Evolutionary conservation across 2,329 filamentous ascomycete genomes (phyloP).

Genomic region (Hyphodiscus sp.): DNA sequence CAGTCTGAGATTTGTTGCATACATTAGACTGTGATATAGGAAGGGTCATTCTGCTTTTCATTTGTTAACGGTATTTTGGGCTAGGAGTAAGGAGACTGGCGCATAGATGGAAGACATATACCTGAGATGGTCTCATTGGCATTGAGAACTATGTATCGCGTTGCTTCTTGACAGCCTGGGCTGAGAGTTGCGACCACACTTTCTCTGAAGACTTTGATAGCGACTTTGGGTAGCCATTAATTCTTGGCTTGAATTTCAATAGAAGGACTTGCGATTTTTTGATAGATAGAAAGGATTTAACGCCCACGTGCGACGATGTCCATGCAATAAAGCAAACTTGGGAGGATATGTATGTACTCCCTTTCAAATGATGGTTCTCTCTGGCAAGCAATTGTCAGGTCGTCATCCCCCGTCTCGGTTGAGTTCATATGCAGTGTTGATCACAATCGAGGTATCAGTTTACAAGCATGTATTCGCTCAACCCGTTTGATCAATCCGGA

Average conservation of each 20-base stretch:
- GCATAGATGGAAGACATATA: constrained; percentile 19
- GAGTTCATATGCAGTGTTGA: no score
- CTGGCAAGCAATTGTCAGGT: no score
- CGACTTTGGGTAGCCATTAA: not conserved
- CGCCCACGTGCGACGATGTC: not conserved
- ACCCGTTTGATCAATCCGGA: no score
- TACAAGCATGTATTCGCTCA: no score
- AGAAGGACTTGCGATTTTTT: not conserved
- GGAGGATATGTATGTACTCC: no score
- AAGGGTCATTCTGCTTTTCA: not conserved
- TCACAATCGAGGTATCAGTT: no score
- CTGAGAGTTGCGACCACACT: not conserved
- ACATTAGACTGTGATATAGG: constrained; percentile 14
- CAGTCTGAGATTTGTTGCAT: constrained; percentile 17
- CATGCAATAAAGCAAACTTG: no score
- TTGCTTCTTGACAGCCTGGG: not conserved
- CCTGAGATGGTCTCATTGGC: constrained; percentile 8
- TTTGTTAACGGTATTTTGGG: constrained; percentile 1
- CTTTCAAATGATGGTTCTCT: no score
- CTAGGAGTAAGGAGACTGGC: constrained; percentile 21
- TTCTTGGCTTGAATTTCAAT: not conserved
- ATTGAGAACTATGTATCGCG: constrained; percentile 7
- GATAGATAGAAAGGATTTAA: not conserved
- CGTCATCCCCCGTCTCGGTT: no score
- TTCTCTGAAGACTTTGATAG: not conserved